These are phyloP conservation scores for Fusarium torreyae DNA, from an alignment of 2,329 filamentous ascomycete genomes.

Conservation along the genomic window DNA sequence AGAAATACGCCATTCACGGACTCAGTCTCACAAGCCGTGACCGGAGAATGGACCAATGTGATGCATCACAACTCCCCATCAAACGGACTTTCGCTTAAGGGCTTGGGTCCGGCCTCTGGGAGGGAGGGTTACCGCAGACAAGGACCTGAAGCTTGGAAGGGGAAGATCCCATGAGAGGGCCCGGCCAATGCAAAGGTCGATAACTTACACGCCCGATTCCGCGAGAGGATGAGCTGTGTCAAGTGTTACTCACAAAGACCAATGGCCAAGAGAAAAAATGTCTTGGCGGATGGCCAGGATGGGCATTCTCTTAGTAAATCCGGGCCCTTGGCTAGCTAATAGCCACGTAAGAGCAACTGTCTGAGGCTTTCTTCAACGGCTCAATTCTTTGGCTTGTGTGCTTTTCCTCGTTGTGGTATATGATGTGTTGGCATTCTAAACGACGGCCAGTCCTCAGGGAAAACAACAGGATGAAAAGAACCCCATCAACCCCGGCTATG, in stretches of 20 bases:
- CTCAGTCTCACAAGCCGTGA: slow-evolving; percentile 23
- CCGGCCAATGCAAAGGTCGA: slow-evolving; percentile 38
- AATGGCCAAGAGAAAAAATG: slow-evolving; percentile 28
- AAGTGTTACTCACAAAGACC: slow-evolving; percentile 14
- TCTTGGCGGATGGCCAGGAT: slow-evolving; percentile 41
- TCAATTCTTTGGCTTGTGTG: not conserved
- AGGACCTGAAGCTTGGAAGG: slow-evolving; percentile 24
- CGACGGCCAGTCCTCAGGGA: not conserved
- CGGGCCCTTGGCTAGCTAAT: slow-evolving; percentile 41
- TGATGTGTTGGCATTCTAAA: not conserved
- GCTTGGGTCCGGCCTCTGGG: not conserved
- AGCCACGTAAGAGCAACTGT: slow-evolving; percentile 47
- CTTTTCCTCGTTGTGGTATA: not conserved
- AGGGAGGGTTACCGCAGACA: not conserved
- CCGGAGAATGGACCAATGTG: slow-evolving; percentile 39
- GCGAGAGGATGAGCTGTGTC: slow-evolving; percentile 27
- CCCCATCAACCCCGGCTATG: slow-evolving; percentile 21
- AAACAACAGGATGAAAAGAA: slow-evolving; percentile 1
- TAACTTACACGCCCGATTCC: slow-evolving; percentile 25
- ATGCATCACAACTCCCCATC: slow-evolving; percentile 41
- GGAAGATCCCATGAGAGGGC: slow-evolving; percentile 1
- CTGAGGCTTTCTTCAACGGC: slow-evolving; percentile 12
- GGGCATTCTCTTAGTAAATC: slow-evolving; percentile 48
- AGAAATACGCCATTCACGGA: not conserved
- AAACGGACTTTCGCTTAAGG: slow-evolving; percentile 32